Evolutionary conservation across 129 eudicot species (phyloP), one percentile per base, ranked within the genome.

Genomic region (carrot (Daucus carota)): DNA sequence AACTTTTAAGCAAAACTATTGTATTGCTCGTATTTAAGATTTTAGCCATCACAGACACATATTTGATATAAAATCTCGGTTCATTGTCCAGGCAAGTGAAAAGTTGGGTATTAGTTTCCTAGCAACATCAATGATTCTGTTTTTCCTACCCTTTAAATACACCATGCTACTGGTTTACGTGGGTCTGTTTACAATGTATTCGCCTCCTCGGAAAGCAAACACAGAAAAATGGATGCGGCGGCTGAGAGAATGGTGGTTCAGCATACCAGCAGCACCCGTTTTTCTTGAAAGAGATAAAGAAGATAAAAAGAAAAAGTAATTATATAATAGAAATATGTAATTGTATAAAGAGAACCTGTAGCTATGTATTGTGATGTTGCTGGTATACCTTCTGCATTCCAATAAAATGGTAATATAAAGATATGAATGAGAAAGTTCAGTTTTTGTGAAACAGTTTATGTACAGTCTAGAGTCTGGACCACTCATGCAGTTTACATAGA

Each of bases 241-340:
- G 70, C 47, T 93, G 76, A 82, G 87, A 81, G 98, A 93, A 78
- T 93, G 98, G 98, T 93, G 98, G 98, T 89, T 90, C 82, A 93
- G 97, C 75, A 93, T 93, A 81, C 98, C 98, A 1, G 97, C 97
- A 14, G 97, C 98, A 60, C 98, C 98, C 6, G 98, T 93, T 67
- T 59, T 84, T 59, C 88, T 93, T 24, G 88, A 88, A 66, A 87
- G 84, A 84, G 79, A 72, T 28, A 81, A 84, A 80, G 94, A 93
- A 66, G 92, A 88, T 41, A 93, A 93, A 83, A 93, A 93, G 87
- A 90, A 75, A 34, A 93, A 80, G 79, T 86, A 70, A 81, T 65
- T 44, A 26, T 60, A 10, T 52, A 15, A 1, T 42, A 42, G 17
- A 42, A 24, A 54, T 34, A 18, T 72, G n/a, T 34, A 29, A 32